Conservation (phyloP, 768 basidiomycete genomes). For the Naganishia friedmannii region DNA sequence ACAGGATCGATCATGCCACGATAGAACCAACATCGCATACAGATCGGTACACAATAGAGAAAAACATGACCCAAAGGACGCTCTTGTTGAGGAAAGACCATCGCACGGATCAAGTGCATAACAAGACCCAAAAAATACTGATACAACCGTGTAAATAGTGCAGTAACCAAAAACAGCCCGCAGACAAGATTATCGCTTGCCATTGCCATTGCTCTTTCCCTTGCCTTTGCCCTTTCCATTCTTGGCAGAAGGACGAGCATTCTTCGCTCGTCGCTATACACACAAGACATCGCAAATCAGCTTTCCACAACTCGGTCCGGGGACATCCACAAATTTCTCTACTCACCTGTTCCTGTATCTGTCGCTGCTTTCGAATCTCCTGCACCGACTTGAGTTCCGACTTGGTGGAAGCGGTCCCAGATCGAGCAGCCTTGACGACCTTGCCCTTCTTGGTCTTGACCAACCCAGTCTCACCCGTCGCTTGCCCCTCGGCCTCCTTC, state of each 20-base stretch:
- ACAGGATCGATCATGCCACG: no score
- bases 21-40: background rate
- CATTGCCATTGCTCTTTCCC: conserved; percentile 1
- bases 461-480: conserved; percentile 37
- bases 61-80: no score
- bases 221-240: conserved; percentile 46
- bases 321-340: background rate
- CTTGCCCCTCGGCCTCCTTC: conserved; percentile 52
- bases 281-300: conserved; percentile 1
- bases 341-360: conserved; percentile 59
- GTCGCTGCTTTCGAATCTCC: conserved; percentile 77
- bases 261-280: conserved; percentile 64
- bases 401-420: conserved; percentile 52
- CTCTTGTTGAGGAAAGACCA: no score
- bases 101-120: background rate
- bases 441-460: conserved; percentile 62
- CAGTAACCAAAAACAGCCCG: conserved; percentile 1
- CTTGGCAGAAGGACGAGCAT: conserved; percentile 65
- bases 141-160: conserved; percentile 6
- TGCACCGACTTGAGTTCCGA: conserved; percentile 81
- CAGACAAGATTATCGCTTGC: conserved; percentile 19
- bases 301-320: background rate
- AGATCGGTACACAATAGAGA: background rate
- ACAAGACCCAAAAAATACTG: background rate
- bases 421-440: conserved; percentile 56